phyloP scores from a whole-genome alignment of 371 early-diverging fungal species.

The Haplosporangium sp. region DNA sequence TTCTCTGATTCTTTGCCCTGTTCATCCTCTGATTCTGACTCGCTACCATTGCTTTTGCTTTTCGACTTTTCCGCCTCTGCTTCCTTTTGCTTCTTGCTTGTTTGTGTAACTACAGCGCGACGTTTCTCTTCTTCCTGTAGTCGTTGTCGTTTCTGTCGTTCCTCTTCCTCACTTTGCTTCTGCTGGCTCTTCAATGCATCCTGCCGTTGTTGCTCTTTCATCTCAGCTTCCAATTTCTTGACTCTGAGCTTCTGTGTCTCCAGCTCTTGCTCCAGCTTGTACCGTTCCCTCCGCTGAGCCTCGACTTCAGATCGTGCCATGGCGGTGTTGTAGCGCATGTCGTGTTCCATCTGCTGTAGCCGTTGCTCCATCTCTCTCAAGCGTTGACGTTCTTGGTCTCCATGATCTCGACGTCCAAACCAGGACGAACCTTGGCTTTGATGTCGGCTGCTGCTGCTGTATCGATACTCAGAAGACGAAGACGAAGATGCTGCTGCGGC shows the following conservation, averaged over 20 bases:
- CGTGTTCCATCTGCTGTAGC: slow-evolving; percentile 28
- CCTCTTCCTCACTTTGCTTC: slow-evolving; percentile 18
- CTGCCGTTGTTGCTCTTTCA: slow-evolving; percentile 21
- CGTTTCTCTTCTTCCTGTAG: slow-evolving; percentile 8
- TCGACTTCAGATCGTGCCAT: slow-evolving; percentile 35
- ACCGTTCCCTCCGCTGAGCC: slow-evolving; percentile 27
- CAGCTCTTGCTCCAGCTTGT: slow-evolving; percentile 49
- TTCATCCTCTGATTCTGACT: slow-evolving; percentile 8
- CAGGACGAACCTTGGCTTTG: slow-evolving; percentile 13
- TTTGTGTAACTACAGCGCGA: too few species aligned
- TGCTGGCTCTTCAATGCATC: slow-evolving; percentile 22
- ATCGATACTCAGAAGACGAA: background rate
- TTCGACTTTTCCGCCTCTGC: slow-evolving; percentile 8
- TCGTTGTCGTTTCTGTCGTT: too few species aligned
- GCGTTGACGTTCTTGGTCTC: slow-evolving; percentile 35
- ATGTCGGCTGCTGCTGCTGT: background rate
- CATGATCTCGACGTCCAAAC: slow-evolving; percentile 11
- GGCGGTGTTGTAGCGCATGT: slow-evolving; percentile 28
- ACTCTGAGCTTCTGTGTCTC: slow-evolving; percentile 45
- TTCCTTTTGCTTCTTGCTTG: slow-evolving; percentile 3
- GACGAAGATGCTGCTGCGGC: slow-evolving; percentile 3
- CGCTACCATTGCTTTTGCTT: background rate
- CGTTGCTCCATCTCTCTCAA: slow-evolving; percentile 33
- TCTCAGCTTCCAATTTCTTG: slow-evolving; percentile 29
- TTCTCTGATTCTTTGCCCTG: slow-evolving; percentile 13